phyloP scores from a whole-genome alignment of 2,329 filamentous ascomycete genomes.

The Aspergillus felis region DNA sequence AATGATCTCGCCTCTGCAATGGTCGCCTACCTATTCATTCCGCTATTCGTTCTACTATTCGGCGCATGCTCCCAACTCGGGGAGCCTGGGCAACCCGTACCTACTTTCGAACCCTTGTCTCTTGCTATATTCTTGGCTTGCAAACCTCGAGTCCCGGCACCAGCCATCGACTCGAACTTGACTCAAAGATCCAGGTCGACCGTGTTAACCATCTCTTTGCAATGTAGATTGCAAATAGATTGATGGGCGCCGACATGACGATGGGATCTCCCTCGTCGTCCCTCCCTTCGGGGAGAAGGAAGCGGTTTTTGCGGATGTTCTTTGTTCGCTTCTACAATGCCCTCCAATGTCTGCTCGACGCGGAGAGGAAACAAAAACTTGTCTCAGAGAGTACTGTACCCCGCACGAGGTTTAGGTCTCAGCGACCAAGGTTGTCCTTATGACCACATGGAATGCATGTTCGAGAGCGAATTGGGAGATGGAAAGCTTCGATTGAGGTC shows the following conservation, averaged over 20 bases:
- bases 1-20: constrained; percentile 16
- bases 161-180: constrained; percentile 50
- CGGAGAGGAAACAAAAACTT: constrained; percentile 91
- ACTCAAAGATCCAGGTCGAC: constrained; percentile 53
- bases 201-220: constrained; percentile 63
- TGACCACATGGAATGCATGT: constrained; percentile 13
- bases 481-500: constrained; percentile 10
- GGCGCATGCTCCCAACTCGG: constrained; percentile 48
- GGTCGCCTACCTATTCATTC: constrained; percentile 8
- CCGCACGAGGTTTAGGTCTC: constrained; percentile 60
- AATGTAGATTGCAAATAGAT: constrained; percentile 50
- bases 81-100: constrained; percentile 32
- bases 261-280: constrained; percentile 22
- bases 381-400: constrained; percentile 81
- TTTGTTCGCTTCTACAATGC: constrained; percentile 77
- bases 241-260: constrained; percentile 54
- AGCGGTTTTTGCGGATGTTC: constrained; percentile 92
- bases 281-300: constrained; percentile 43
- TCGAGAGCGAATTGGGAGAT: constrained; percentile 26
- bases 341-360: constrained; percentile 50
- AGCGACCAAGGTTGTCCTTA: constrained; percentile 6
- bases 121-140: constrained; percentile 21
- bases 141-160: constrained; percentile 52
- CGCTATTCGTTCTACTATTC: constrained; percentile 33
- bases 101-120: constrained; percentile 37